Evolutionary conservation across 805 yeast genomes (phyloP), one percentile per base, ranked within the genome.

Genomic region (Sugiyamaella mastotermitis): DNA sequence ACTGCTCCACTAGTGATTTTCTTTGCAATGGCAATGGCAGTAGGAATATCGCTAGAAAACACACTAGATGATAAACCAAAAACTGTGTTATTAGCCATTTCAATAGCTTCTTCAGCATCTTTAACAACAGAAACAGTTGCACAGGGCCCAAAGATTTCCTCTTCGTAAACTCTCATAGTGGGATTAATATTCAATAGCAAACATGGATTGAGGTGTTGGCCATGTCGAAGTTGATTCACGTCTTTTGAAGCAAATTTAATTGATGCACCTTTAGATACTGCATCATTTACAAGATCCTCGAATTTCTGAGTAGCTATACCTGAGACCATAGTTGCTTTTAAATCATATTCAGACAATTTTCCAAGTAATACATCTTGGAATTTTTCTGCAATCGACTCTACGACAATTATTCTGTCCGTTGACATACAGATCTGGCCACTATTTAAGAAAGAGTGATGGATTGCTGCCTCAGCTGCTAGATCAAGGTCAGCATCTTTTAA

Each of bases 381-480:
- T 49, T 71, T 67, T 47, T 79, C 82, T 62, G 81, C 79, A 50
- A 80, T 67, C 38, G 72, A 75, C 50, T 77, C 80, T 61, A 80
- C 84, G 46, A 82, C 74, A 62, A 78, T 80, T 45, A 80, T 68
- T 67, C 94, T 76, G 37, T 88, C 81, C 56, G 90, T 88, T 23
- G 90, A 87, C 64, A 84, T 79, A 65, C 94, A 83, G 43, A 82
- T 87, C 64, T 83, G 90, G 68, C 94, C 94, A 42, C 85, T 76
- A 66, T 83, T 81, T 68, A 66, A 80, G 71, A 74, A 80, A 49
- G 81, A 80, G 67, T 87, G 87, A 30, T 68, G 58, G 44, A 80
- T 66, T 47, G 80, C 69, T 59, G 68, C 68, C 50, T 69, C 66
- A 37, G 81, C 76, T 41, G 90, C 76, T 38, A 63, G 62, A 17